Evolutionary conservation across 192 early-diverging fungal species (phyloP), one percentile per base, ranked within the genome.

Genomic region (Podila horticola): DNA sequence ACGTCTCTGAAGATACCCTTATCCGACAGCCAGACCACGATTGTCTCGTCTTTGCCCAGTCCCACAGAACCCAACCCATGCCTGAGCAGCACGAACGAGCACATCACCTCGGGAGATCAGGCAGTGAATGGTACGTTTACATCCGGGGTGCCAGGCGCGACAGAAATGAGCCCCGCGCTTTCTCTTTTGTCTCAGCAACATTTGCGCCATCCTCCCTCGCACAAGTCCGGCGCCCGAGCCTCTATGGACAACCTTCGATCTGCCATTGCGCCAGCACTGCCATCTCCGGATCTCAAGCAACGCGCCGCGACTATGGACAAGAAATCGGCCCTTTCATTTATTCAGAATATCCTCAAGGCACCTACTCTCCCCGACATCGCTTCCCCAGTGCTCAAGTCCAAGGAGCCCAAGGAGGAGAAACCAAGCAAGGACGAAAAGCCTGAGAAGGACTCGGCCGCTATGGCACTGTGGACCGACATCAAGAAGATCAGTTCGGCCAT

Each of bases 171-270:
- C 50, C 66, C 34, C 12, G 74, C 74, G 2, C 67, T 33, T 31
- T 69, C 74, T 10, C 36, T 69, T n/a, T 51, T 75, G 8, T 64
- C 67, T 10, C 66, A 75, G 41, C 72, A 74, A 59, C 30, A 41
- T 52, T 57, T 51, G 28, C 64, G 64, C 4, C 38, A 50, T 38
- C 64, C 64, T 30, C 64, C 64, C 1, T 29, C 29, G 5, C 28
- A 28, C 45, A 48, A 22, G 41, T 51, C 64, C 7, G 8, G 60
- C 31, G 11, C 60, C 8, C 60, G 60, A 29, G 29, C 60, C 1
- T 62, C 60, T 6, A 62, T 62, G 60, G 60, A 62, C 19, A 33
- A 20, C 19, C 29, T 17, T 1, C 31, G 33, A 20, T 17, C 66
- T 11, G 20, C 57, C 45, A 19, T 20, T 26, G 38, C 41, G 15